Percentiles rank a stretch among this genome's conserved stretches.
Evolutionary conservation across 1,284 basidiomycete species (phyloP).

Genomic region (Apiotrichum brassicae): DNA sequence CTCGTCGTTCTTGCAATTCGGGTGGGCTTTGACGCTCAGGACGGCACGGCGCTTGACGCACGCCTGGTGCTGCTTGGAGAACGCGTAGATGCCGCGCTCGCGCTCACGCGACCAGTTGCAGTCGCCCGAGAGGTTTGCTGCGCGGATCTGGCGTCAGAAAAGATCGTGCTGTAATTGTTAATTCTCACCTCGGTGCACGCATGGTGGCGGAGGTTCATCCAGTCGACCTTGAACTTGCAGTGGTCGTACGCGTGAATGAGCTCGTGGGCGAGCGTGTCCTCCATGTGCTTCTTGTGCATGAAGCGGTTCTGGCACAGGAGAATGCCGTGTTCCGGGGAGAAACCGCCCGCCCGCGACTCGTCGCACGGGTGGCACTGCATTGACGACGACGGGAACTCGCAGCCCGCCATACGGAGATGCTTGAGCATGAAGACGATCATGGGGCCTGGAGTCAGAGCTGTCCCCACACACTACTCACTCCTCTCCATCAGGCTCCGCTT

Average conservation of each 20-base stretch:
- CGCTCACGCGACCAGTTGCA: slow-evolving; percentile 78
- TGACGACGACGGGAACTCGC: slow-evolving; percentile 59
- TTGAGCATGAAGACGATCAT: slow-evolving; percentile 80
- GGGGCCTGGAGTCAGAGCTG: slow-evolving; percentile 56
- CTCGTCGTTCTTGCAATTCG: slow-evolving; percentile 66
- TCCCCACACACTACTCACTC: slow-evolving; percentile 39
- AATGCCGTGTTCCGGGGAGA: slow-evolving; percentile 68
- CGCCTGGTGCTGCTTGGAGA: slow-evolving; percentile 89
- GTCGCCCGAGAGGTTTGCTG: slow-evolving; percentile 87
- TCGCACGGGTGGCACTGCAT: slow-evolving; percentile 79
- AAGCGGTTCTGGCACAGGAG: slow-evolving; percentile 77
- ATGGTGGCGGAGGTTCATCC: slow-evolving; percentile 83
- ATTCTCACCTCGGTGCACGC: slow-evolving; percentile 85
- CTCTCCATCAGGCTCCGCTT: slow-evolving; percentile 47
- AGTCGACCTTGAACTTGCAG: slow-evolving; percentile 87
- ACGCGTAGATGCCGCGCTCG: slow-evolving; percentile 62
- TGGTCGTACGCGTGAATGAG: slow-evolving; percentile 96
- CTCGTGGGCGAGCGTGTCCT: slow-evolving; percentile 88
- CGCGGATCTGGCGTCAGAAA: slow-evolving; percentile 64
- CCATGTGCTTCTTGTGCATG: slow-evolving; percentile 76
- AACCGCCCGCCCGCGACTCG: slow-evolving; percentile 68
- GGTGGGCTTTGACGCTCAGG: slow-evolving; percentile 71
- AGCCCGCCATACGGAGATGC: slow-evolving; percentile 64
- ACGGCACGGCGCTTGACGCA: slow-evolving; percentile 85
- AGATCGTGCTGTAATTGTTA: not conserved